These are phyloP conservation scores for Paraurostyla sp. DNA, from an alignment of 73 alveolate genomes.

Conservation along the genomic window DNA sequence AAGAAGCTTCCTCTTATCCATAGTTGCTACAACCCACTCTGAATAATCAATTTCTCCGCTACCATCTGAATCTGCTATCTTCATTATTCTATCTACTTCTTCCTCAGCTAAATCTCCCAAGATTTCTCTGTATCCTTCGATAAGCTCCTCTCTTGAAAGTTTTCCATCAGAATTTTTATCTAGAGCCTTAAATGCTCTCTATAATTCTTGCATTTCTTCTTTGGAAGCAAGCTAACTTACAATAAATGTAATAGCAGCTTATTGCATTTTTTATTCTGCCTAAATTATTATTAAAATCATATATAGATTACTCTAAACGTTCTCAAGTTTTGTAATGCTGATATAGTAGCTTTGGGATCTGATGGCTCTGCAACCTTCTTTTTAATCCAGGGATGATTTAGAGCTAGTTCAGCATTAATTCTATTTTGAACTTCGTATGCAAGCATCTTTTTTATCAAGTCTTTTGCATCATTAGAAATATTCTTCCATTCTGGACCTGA, in stretches of 20 bases:
- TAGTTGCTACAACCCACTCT: conserved; percentile 89
- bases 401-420: conserved; percentile 82
- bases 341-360: conserved; percentile 17
- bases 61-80: conserved; percentile 70
- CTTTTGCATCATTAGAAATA: conserved; percentile 80
- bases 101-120: conserved; percentile 76
- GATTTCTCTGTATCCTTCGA: conserved; percentile 70
- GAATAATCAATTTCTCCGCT: conserved; percentile 88
- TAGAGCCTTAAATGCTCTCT: conserved; percentile 82
- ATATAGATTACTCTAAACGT: neutral
- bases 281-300: too few relatives aligned
- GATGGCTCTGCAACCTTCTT: conserved; percentile 19
- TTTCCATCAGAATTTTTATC: conserved; percentile 85
- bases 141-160: conserved; percentile 84
- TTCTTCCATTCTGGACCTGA: conserved; percentile 54
- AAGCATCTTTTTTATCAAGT: conserved; percentile 74
- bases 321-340: conserved; percentile 43
- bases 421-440: conserved; percentile 67
- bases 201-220: conserved; percentile 80
- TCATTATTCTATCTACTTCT: conserved; percentile 75
- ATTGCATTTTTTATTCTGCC: conserved; percentile 49
- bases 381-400: conserved; percentile 79
- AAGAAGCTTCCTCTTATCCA: conserved; percentile 81
- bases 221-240: conserved; percentile 76
- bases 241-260: conserved; percentile 65